phyloP scores from a whole-genome alignment of 2,329 filamentous ascomycete species.

The Phyllosticta citriasiana region DNA sequence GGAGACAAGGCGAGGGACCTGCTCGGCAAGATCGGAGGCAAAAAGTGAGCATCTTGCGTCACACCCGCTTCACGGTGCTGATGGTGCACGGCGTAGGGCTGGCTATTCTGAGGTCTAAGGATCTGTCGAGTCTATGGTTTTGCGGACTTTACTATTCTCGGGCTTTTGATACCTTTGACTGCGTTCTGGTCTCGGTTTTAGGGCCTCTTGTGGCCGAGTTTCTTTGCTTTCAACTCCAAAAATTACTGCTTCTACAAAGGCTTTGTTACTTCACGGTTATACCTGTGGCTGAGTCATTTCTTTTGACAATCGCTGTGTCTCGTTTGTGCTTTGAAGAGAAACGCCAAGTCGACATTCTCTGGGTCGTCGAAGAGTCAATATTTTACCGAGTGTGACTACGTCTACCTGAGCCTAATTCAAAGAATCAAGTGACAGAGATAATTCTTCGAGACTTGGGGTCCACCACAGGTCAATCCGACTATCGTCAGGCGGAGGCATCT shows the following conservation, averaged over 20 bases:
- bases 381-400: neutral
- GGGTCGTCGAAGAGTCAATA: neutral
- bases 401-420: neutral
- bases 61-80: neutral
- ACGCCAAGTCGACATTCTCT: neutral
- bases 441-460: conserved; percentile 2
- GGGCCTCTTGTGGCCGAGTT: neutral
- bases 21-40: conserved; percentile 30
- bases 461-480: neutral
- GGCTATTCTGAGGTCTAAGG: neutral
- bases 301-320: too few species aligned
- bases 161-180: neutral
- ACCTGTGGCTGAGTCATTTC: neutral
- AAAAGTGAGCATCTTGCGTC: conserved; percentile 24
- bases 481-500: conserved; percentile 7
- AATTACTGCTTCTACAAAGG: neutral
- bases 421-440: neutral
- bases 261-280: neutral
- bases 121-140: neutral
- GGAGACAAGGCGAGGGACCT: conserved; percentile 47
- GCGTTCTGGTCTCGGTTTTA: neutral
- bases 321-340: neutral
- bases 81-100: neutral
- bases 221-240: neutral
- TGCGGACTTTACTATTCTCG: neutral